Percentiles rank a stretch among this genome's conserved stretches.
Evolutionary conservation across 495 filamentous ascomycete species (phyloP).

Genomic region (Penicillium lividum): DNA sequence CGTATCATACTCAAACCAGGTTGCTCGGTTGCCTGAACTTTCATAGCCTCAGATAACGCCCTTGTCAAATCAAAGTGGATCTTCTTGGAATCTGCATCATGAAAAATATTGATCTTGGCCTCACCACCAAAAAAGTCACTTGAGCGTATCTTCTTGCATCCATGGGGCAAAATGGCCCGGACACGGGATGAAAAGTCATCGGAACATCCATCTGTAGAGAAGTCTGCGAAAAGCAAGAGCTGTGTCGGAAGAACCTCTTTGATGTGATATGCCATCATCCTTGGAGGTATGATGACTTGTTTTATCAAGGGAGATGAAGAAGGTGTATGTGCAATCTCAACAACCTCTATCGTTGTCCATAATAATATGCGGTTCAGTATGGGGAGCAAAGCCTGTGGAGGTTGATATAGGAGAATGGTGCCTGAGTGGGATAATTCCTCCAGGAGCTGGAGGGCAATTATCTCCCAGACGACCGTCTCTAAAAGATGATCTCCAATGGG

Average conservation of each 20-base stretch:
- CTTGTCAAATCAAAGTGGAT: background rate
- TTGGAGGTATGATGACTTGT: background rate
- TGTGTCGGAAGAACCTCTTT: background rate
- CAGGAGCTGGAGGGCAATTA: background rate
- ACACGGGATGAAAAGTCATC: background rate
- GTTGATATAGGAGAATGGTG: background rate
- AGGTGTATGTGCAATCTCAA: background rate
- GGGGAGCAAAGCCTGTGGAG: background rate
- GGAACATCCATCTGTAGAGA: background rate
- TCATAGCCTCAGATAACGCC: background rate
- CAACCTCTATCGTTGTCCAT: background rate
- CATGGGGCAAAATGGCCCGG: background rate
- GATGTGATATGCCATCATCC: background rate
- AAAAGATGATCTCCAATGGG: background rate
- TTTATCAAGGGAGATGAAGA: background rate
- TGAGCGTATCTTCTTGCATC: background rate
- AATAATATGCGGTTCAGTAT: background rate
- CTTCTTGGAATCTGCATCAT: background rate
- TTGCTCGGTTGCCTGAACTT: background rate
- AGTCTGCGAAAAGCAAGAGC: background rate
- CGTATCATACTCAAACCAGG: background rate
- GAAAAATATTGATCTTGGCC: background rate
- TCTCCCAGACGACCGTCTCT: background rate
- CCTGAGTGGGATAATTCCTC: background rate
- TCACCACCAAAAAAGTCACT: background rate